These are phyloP conservation scores for Geoglossum cookeanum DNA, from an alignment of 2,329 filamentous ascomycete genomes.

Conservation along the genomic window DNA sequence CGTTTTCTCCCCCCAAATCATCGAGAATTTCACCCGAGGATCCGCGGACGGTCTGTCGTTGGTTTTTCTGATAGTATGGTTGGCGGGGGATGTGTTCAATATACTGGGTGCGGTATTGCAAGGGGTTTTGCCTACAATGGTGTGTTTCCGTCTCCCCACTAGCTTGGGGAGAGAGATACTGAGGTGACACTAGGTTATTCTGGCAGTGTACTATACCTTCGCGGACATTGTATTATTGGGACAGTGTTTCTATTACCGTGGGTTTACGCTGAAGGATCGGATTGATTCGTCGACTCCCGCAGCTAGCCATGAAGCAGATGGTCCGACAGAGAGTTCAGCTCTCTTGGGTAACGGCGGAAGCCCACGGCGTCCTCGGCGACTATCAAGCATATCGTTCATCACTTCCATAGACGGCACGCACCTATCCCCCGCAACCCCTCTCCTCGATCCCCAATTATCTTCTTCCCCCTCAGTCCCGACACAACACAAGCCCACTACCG, in stretches of 20 bases:
- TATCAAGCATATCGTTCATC: background rate
- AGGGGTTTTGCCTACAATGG: conserved; percentile 84
- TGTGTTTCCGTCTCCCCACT: conserved; percentile 16
- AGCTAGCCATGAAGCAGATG: background rate
- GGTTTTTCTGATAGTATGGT: conserved; percentile 84
- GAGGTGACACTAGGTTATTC: conserved; percentile 40
- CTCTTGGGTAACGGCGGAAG: conserved; percentile 12
- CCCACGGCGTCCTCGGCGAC: conserved; percentile 7
- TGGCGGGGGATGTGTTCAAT: conserved; percentile 89
- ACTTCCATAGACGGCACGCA: conserved; percentile 41
- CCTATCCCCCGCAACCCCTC: conserved; percentile 66
- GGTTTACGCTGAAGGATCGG: conserved; percentile 35
- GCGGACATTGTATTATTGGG: conserved; percentile 73
- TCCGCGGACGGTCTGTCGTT: conserved; percentile 80
- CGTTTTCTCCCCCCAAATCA: conserved; percentile 91
- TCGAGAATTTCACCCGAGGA: conserved; percentile 74
- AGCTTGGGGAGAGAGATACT: background rate
- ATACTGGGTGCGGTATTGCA: conserved; percentile 84
- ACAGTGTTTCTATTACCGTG: conserved; percentile 92
- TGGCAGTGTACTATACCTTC: conserved; percentile 87
- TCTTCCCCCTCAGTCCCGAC: conserved; percentile 12
- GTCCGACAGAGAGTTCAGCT: conserved; percentile 17
- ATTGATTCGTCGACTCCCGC: conserved; percentile 4
- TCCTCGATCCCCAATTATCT: conserved; percentile 35
- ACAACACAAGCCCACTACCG: conserved; percentile 20